These are phyloP conservation scores for Spiromastix sp. DNA, from an alignment of 2,329 filamentous ascomycete species.

Conservation along the genomic window DNA sequence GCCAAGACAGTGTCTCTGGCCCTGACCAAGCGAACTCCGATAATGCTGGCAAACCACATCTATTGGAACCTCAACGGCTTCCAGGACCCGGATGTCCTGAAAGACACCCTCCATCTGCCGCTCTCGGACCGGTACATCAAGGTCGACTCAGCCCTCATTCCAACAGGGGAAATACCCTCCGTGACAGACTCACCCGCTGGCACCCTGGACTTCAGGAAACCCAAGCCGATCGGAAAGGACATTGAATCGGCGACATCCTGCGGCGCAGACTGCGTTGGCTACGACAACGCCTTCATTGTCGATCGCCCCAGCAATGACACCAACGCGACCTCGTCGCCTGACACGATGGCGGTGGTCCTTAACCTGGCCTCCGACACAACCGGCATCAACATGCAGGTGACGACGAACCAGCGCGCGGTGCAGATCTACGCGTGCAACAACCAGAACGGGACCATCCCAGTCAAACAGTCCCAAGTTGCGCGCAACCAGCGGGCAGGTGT, in stretches of 20 bases:
- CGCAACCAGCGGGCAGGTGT: constrained; percentile 45
- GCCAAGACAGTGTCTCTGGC: constrained; percentile 35
- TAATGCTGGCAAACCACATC: constrained; percentile 42
- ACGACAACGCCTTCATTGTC: constrained; percentile 52
- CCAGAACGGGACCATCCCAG: constrained; percentile 53
- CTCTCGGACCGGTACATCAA: constrained; percentile 36
- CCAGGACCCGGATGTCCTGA: constrained; percentile 31
- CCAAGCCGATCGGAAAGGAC: constrained; percentile 68
- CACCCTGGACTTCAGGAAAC: constrained; percentile 54
- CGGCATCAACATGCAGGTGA: constrained; percentile 74
- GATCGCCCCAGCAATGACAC: constrained; percentile 28
- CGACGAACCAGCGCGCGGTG: constrained; percentile 73
- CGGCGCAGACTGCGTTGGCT: constrained; percentile 71
- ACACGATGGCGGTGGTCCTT: constrained; percentile 40
- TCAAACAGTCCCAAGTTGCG: constrained; percentile 32
- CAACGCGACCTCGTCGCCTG: constrained; percentile 18
- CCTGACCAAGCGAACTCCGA: constrained; percentile 37
- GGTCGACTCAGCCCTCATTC: constrained; percentile 55
- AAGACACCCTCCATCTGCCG: constrained; percentile 37
- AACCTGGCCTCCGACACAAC: constrained; percentile 57
- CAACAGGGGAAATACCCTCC: constrained; percentile 63
- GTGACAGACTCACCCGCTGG: constrained; percentile 58
- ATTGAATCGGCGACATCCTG: constrained; percentile 59
- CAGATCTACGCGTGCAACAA: constrained; percentile 79
- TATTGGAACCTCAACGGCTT: constrained; percentile 44